These are phyloP conservation scores for Alloteropsis semialata DNA, from an alignment of 176 grass and related monocot genomes.

Conservation along the genomic window DNA sequence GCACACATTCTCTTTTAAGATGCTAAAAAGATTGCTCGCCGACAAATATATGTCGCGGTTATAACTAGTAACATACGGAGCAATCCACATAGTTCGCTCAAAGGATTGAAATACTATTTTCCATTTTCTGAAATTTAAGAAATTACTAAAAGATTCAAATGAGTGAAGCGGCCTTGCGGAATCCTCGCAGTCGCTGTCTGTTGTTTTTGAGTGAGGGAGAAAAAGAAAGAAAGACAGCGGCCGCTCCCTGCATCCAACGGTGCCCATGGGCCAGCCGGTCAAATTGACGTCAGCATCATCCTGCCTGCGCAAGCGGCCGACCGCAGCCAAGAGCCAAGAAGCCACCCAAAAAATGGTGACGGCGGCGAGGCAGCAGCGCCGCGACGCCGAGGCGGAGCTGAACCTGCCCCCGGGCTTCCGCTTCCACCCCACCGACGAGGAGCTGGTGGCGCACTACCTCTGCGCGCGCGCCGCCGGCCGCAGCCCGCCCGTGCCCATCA, in stretches of 20 bases:
- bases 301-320: neutral
- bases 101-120: no score
- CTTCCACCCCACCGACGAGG: constrained; percentile 91
- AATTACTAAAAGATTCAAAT: no score
- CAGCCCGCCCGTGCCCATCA: constrained; percentile 40
- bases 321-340: neutral
- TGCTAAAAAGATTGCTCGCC: no score
- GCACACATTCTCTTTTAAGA: no score
- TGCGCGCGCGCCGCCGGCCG: constrained; percentile 37
- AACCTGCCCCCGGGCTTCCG: constrained; percentile 79
- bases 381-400: constrained; percentile 76
- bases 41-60: no score
- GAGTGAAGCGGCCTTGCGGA: no score
- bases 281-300: neutral
- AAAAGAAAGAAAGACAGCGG: neutral
- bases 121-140: no score
- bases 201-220: neutral
- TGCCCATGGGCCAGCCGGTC: neutral
- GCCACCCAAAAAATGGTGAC: neutral
- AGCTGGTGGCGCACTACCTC: constrained; percentile 84
- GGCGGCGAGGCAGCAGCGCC: neutral
- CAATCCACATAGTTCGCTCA: no score
- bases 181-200: neutral
- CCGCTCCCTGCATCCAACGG: constrained; percentile 1
- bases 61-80: no score